phyloP scores from a whole-genome alignment of 768 basidiomycete genomes.

The Russula vinacea region DNA sequence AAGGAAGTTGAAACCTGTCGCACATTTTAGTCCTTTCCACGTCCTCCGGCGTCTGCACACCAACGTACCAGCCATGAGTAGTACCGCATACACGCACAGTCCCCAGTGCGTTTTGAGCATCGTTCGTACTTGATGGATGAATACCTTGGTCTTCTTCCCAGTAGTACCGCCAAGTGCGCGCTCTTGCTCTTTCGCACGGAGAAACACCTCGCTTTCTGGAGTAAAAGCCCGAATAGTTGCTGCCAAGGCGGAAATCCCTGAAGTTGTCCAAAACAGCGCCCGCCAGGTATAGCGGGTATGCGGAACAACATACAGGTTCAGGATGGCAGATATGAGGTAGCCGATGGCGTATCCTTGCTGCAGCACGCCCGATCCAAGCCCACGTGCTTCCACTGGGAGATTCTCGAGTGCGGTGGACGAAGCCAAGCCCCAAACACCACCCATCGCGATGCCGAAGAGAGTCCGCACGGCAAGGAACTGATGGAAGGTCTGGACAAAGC shows the following conservation, averaged over 20 bases:
- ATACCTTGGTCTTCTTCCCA: constrained; percentile 59
- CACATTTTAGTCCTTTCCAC: constrained; percentile 13
- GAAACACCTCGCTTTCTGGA: constrained; percentile 77
- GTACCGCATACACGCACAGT: constrained; percentile 76
- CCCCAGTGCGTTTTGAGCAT: constrained; percentile 86
- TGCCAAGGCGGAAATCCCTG: constrained; percentile 66
- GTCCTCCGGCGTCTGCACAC: neutral
- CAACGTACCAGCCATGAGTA: constrained; percentile 63
- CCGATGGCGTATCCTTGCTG: constrained; percentile 90
- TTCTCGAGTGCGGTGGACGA: constrained; percentile 84
- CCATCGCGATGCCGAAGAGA: constrained; percentile 86
- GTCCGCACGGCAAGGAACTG: constrained; percentile 81
- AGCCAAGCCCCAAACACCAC: constrained; percentile 85
- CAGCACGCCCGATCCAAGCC: constrained; percentile 77
- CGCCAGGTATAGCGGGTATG: constrained; percentile 52
- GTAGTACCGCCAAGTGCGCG: constrained; percentile 40
- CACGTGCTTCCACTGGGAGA: constrained; percentile 81
- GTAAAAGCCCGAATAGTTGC: constrained; percentile 61
- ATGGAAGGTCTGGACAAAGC: constrained; percentile 72
- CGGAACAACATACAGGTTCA: constrained; percentile 66
- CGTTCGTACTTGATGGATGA: constrained; percentile 64
- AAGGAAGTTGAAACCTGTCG: constrained; percentile 49
- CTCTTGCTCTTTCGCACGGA: constrained; percentile 58
- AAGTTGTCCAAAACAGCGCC: constrained; percentile 74
- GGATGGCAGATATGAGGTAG: constrained; percentile 77